Evolutionary conservation across 805 yeast genomes (phyloP).

Genomic region (Metschnikowia kunwiensis): DNA sequence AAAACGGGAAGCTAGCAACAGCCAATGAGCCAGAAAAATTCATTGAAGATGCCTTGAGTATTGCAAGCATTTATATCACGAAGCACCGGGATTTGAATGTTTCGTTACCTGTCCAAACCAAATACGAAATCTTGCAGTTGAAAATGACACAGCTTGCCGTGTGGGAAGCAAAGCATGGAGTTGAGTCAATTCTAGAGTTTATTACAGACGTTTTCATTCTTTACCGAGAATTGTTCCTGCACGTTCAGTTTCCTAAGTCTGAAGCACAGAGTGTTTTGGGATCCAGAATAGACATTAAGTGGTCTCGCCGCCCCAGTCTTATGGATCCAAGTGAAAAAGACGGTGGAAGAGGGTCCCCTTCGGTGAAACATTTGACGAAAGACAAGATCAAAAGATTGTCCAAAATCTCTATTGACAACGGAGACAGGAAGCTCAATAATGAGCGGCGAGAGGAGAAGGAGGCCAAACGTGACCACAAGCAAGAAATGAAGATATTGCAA

Average conservation of each 20-base stretch:
- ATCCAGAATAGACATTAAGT: constrained; percentile 20
- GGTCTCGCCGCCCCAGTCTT: constrained; percentile 44
- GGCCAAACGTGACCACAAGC: not conserved
- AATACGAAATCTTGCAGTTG: constrained; percentile 59
- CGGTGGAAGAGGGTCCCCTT: constrained; percentile 6
- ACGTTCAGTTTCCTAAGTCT: constrained; percentile 16
- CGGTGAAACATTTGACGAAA: constrained; percentile 14
- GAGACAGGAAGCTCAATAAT: not conserved
- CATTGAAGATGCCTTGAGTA: constrained; percentile 50
- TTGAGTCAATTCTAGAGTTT: constrained; percentile 53
- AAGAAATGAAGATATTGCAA: constrained; percentile 40
- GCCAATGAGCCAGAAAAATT: constrained; percentile 39
- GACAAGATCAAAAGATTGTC: constrained; percentile 22
- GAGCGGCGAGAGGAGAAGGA: not conserved
- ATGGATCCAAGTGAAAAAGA: constrained; percentile 27
- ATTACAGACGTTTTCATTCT: constrained; percentile 65
- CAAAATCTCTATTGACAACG: constrained; percentile 11
- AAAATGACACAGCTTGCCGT: constrained; percentile 73
- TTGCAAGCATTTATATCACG: constrained; percentile 31
- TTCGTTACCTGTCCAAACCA: constrained; percentile 27
- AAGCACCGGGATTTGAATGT: constrained; percentile 27
- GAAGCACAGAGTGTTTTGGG: constrained; percentile 5
- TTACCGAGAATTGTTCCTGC: constrained; percentile 49
- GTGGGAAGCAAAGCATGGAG: constrained; percentile 59
- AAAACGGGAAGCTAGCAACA: not conserved